Conservation (phyloP, 148 eudicot genomes). For the Heliamphora exappendiculata region DNA sequence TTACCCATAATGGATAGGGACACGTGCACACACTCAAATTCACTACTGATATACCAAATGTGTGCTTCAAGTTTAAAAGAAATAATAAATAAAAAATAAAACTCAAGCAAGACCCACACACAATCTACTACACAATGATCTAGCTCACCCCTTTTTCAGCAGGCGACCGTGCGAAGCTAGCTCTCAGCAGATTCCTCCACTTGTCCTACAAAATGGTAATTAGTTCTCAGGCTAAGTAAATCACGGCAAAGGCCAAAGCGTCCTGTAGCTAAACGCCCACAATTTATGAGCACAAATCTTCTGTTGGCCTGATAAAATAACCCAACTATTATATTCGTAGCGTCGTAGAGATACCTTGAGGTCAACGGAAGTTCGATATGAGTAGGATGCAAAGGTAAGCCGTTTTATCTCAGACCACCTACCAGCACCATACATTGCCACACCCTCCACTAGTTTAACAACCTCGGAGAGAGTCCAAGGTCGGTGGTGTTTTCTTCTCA, state of each 20-base stretch:
- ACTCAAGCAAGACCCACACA: background rate
- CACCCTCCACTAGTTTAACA: conserved; percentile 90
- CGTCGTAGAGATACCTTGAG: conserved; percentile 57
- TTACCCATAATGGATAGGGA: background rate
- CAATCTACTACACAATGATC: background rate
- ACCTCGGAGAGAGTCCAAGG: conserved; percentile 90
- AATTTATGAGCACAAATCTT: background rate
- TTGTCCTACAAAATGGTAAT: conserved; percentile 59
- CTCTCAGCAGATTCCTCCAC: conserved; percentile 97
- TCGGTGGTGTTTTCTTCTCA: conserved; percentile 94
- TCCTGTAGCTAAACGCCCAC: background rate
- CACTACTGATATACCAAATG: background rate
- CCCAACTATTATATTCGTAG: background rate
- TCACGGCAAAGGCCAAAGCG: background rate
- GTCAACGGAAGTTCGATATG: conserved; percentile 94
- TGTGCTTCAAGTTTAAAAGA: background rate
- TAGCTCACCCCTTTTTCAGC: conserved; percentile 70
- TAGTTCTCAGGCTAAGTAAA: conserved; percentile 9
- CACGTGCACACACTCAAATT: background rate
- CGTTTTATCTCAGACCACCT: conserved; percentile 98
- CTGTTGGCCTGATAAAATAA: background rate
- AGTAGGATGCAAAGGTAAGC: conserved; percentile 68
- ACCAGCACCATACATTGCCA: conserved; percentile 84
- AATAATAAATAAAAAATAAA: background rate
- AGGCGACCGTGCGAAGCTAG: conserved; percentile 55